These are phyloP conservation scores for Sporothrix curviconia DNA, from an alignment of 2,329 filamentous ascomycete species.

Conservation along the genomic window DNA sequence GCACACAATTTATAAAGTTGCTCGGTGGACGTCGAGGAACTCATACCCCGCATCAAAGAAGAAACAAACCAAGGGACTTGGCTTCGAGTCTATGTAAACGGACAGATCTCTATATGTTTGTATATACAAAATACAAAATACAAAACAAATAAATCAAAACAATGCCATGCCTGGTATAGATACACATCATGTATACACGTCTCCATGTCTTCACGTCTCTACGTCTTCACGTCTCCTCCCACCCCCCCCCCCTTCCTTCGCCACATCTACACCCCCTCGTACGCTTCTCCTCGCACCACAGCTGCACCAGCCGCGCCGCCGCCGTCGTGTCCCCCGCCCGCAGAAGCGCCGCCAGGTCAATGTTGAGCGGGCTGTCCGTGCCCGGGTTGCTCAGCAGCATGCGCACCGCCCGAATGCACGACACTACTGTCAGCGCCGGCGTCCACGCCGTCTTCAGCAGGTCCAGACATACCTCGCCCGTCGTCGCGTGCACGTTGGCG, in stretches of 20 bases:
- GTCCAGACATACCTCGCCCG: slow-evolving; percentile 91
- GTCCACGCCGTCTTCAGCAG: slow-evolving; percentile 75
- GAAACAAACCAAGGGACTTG: neutral
- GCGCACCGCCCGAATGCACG: slow-evolving; percentile 65
- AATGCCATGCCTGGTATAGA: slow-evolving; percentile 8
- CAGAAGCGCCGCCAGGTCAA: slow-evolving; percentile 68
- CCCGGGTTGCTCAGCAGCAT: slow-evolving; percentile 63
- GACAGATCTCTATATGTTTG: neutral
- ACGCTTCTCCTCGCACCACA: slow-evolving; percentile 55
- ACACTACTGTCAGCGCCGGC: slow-evolving; percentile 73
- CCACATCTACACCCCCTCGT: slow-evolving; percentile 30
- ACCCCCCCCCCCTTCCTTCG: neutral
- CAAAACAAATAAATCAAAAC: neutral
- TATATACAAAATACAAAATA: neutral
- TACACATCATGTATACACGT: neutral
- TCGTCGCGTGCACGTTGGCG: slow-evolving; percentile 64
- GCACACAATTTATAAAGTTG: too few species aligned
- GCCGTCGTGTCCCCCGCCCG: slow-evolving; percentile 62
- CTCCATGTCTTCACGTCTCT: too few species aligned
- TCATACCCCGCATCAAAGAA: too few species aligned
- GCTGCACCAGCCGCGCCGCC: slow-evolving; percentile 63
- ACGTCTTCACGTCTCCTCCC: neutral
- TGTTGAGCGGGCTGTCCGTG: slow-evolving; percentile 68
- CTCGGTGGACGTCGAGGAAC: too few species aligned
- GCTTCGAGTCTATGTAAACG: neutral